These are phyloP conservation scores for Hymenoscyphus scutula DNA, from an alignment of 2,329 filamentous ascomycete species.

Conservation along the genomic window DNA sequence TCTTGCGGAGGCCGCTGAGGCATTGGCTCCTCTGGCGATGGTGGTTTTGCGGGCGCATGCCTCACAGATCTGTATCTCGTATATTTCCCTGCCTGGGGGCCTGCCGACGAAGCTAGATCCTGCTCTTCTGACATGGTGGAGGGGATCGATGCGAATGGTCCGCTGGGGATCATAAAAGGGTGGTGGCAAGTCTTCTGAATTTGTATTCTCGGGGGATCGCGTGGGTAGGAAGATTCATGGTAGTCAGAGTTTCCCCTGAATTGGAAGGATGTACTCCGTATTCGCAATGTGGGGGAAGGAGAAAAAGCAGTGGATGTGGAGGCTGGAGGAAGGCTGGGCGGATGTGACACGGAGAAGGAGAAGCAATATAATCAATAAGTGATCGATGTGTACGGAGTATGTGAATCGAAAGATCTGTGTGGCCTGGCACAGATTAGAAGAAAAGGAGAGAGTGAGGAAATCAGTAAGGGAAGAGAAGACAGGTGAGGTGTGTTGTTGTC, in stretches of 20 bases:
- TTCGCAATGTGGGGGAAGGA: background rate
- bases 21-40: conserved; percentile 23
- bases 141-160: background rate
- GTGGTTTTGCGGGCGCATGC: conserved; percentile 36
- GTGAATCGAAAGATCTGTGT: background rate
- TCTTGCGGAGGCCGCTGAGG: conserved; percentile 32
- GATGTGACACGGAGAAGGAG: conserved; percentile 3
- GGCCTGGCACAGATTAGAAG: background rate
- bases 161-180: background rate
- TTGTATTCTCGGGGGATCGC: background rate
- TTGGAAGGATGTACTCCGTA: background rate
- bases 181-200: conserved; percentile 3
- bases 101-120: conserved; percentile 13
- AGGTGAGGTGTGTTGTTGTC: background rate
- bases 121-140: conserved; percentile 26
- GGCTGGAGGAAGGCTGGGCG: conserved; percentile 1
- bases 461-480: no score
- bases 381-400: background rate
- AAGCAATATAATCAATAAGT: background rate
- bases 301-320: background rate
- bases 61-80: conserved; percentile 59
- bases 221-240: background rate
- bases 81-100: conserved; percentile 42
- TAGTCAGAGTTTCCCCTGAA: background rate
- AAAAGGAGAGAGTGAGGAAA: background rate